Evolutionary conservation across 768 basidiomycete species (phyloP).

Genomic region (Russula sp.): DNA sequence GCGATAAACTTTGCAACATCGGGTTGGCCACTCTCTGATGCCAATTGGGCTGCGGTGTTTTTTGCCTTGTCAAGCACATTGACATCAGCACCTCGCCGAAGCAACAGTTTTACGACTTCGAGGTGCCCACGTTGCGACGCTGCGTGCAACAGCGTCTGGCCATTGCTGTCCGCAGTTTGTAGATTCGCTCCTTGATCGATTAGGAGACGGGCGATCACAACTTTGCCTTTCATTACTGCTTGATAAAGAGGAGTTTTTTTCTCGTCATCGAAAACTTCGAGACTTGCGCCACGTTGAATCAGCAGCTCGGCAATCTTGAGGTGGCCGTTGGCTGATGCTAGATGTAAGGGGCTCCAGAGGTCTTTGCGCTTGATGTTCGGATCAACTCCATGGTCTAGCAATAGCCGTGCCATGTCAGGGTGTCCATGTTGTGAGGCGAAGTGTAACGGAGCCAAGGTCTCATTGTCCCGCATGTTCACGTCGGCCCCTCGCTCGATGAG

Average conservation of each 20-base stretch:
- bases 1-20: not conserved
- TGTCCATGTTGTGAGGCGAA: not conserved
- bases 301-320: not conserved
- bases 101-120: not conserved
- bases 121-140: not conserved
- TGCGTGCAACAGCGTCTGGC: not conserved
- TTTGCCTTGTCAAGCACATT: not conserved
- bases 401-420: not conserved
- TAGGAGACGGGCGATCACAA: not conserved
- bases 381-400: not conserved
- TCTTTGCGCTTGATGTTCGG: not conserved
- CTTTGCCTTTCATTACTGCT: not conserved
- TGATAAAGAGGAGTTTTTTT: not conserved
- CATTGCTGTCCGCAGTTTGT: not conserved
- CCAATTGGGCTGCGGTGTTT: not conserved
- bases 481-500: not conserved
- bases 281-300: not conserved
- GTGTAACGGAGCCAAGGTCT: not conserved
- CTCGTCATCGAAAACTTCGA: not conserved
- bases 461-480: not conserved
- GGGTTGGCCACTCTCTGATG: not conserved
- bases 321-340: not conserved
- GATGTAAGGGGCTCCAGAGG: not conserved
- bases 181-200: conserved; percentile 6
- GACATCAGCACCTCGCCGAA: not conserved